Evolutionary conservation across 2,329 filamentous ascomycete genomes (phyloP).

Genomic region (Cytospora piceicola): DNA sequence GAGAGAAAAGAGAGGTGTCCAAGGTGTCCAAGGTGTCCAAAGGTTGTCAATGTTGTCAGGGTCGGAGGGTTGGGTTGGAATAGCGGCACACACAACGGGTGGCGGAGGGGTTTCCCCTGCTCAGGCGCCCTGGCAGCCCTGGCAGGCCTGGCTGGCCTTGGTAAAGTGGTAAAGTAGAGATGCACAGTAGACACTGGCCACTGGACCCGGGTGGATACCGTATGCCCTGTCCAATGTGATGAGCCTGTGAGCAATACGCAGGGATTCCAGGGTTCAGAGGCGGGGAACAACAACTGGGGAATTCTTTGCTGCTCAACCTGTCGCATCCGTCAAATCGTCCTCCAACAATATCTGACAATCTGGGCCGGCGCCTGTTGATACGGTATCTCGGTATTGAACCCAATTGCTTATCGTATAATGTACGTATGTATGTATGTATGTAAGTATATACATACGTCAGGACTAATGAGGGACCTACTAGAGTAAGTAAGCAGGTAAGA

Average conservation of each 20-base stretch:
- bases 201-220: neutral
- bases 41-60: neutral
- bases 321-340: neutral
- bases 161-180: neutral
- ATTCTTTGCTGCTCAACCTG: constrained; percentile 12
- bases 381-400: neutral
- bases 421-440: neutral
- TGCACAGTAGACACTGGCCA: neutral
- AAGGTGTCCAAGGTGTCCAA: neutral
- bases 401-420: constrained; percentile 8
- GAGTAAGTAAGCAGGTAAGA: neutral
- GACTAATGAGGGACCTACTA: neutral
- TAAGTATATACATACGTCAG: neutral
- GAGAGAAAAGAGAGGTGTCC: neutral
- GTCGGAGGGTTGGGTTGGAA: neutral
- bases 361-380: constrained; percentile 30
- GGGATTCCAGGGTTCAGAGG: constrained; percentile 15
- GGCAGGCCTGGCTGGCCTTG: too few relatives aligned
- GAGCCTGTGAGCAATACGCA: constrained; percentile 11
- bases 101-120: constrained; percentile 2
- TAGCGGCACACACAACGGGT: constrained; percentile 1
- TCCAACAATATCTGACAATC: constrained; percentile 13
- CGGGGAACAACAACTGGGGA: constrained; percentile 23
- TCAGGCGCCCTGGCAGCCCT: constrained; percentile 2
- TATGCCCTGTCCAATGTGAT: constrained; percentile 12